Conservation (phyloP, 2,329 filamentous ascomycete genomes). For the Cladophialophora carrionii region DNA sequence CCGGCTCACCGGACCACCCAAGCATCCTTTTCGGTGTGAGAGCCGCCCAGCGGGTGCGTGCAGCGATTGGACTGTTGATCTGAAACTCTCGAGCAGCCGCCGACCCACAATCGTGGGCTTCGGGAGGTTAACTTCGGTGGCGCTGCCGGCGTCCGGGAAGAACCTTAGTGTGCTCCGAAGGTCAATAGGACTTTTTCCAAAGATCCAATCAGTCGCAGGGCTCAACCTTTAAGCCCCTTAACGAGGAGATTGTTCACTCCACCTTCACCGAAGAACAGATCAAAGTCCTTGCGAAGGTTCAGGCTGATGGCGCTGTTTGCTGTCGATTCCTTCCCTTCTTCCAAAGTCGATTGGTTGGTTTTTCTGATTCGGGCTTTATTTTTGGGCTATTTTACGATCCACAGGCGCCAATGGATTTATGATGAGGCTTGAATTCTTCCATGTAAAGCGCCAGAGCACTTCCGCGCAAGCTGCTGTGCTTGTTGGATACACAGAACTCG, state of each 20-base stretch:
- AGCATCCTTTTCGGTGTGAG: background rate
- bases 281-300: background rate
- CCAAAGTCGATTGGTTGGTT: conserved; percentile 1
- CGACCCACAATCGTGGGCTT: background rate
- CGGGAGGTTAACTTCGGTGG: background rate
- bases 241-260: conserved; percentile 13
- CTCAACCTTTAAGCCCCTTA: conserved; percentile 4
- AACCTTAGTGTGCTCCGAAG: conserved; percentile 18
- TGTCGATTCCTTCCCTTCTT: background rate
- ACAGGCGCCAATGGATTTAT: background rate
- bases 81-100: background rate
- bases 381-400: background rate
- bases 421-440: background rate
- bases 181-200: background rate
- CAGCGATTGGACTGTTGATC: background rate
- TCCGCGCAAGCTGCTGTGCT: background rate
- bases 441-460: background rate
- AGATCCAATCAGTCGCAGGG: conserved; percentile 6
- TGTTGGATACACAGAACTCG: background rate
- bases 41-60: background rate
- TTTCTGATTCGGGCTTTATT: background rate
- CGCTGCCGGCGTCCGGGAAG: conserved; percentile 14
- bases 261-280: background rate
- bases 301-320: conserved; percentile 1
- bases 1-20: conserved; percentile 12